Evolutionary conservation across 805 yeast genomes (phyloP).

Genomic region (Cyberlindnera sargentensis): DNA sequence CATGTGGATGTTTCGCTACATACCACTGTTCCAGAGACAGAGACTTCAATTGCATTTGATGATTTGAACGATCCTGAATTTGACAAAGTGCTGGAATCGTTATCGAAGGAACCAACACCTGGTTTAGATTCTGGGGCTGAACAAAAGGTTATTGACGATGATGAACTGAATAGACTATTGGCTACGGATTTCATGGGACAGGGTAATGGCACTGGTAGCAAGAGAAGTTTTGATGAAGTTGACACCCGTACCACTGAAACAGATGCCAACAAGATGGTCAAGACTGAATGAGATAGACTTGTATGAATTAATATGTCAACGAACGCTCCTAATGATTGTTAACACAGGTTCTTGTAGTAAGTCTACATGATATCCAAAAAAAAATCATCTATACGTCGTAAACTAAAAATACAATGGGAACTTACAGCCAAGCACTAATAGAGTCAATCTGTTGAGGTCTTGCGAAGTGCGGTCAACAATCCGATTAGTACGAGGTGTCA

Average conservation of each 20-base stretch:
- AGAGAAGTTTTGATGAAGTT: conserved; percentile 10
- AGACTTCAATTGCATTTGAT: conserved; percentile 2
- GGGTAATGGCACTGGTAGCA: background rate
- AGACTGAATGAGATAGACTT: conserved; percentile 4
- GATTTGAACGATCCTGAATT: conserved; percentile 22
- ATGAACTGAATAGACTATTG: conserved; percentile 21
- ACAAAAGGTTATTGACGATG: conserved; percentile 17
- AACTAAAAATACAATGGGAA: too few relatives aligned
- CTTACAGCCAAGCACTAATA: too few relatives aligned
- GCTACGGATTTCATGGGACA: conserved; percentile 14
- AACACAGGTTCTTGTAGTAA: background rate
- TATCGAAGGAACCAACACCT: conserved; percentile 23
- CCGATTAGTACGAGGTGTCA: conserved; percentile 65
- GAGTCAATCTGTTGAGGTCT: background rate
- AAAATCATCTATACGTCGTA: background rate
- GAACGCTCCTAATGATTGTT: too few relatives aligned
- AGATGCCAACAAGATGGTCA: conserved; percentile 4
- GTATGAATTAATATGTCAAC: background rate
- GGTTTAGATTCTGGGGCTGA: conserved; percentile 10
- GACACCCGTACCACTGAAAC: background rate
- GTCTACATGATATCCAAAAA: background rate
- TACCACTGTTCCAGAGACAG: background rate
- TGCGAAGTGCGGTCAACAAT: conserved; percentile 38
- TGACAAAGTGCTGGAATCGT: conserved; percentile 20
- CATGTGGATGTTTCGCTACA: background rate